Percentiles rank a stretch among this genome's conserved stretches.
These are phyloP conservation scores for Collybiopsis confluens DNA, from an alignment of 768 basidiomycete species.

Conservation along the genomic window DNA sequence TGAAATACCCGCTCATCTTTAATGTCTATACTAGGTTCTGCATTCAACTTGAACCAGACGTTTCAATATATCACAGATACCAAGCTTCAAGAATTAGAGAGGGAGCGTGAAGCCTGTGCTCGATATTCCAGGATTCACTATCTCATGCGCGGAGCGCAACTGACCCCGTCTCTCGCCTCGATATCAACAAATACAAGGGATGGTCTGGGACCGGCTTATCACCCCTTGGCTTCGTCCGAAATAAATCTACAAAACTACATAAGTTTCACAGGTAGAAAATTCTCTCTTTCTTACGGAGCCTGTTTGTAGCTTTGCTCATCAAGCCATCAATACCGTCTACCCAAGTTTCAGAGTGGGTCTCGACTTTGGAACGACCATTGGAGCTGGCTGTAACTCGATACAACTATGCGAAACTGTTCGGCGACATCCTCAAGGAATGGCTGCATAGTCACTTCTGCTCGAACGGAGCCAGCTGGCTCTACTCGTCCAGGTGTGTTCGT, in stretches of 20 bases:
- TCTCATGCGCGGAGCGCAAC: background rate
- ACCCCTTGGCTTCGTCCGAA: background rate
- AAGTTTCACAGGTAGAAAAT: background rate
- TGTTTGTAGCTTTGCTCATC: background rate
- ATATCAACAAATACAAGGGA: background rate
- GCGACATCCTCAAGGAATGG: conserved; percentile 17
- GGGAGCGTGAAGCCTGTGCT: conserved; percentile 3
- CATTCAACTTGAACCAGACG: conserved; percentile 9
- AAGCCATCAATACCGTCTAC: conserved; percentile 6
- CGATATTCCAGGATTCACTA: background rate
- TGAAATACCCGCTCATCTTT: background rate
- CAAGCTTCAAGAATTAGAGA: conserved; percentile 10
- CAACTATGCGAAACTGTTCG: conserved; percentile 17
- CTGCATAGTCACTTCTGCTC: conserved; percentile 5
- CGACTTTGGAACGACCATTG: conserved; percentile 12
- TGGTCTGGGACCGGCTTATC: conserved; percentile 5
- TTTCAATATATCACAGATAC: conserved; percentile 10
- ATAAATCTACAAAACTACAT: background rate
- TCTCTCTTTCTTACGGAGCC: background rate
- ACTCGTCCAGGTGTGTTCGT: background rate
- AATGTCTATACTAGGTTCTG: background rate
- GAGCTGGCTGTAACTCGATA: conserved; percentile 12
- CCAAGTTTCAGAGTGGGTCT: conserved; percentile 8
- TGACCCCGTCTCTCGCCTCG: conserved; percentile 7
- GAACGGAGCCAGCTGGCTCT: background rate